Evolutionary conservation across 1,139 yeast species (phyloP), one percentile per base, ranked within the genome.

Genomic region (Yamadazyma pseudoaaseri): DNA sequence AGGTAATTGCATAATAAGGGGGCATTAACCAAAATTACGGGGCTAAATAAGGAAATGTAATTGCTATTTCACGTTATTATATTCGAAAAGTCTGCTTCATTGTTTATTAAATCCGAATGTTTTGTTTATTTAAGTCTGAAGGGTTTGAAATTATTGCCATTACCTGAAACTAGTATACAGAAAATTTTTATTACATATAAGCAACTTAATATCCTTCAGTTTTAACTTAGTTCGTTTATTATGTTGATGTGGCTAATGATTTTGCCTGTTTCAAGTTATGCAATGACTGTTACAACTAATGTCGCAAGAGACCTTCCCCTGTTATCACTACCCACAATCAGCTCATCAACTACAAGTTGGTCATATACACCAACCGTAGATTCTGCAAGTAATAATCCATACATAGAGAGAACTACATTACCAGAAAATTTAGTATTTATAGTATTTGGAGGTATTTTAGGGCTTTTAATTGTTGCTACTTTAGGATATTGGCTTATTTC

Each of bases 391-490:
- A 12, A 33, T 8, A 62, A 66, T 39, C 78, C 78, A 6, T 70
- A 53, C 38, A 49, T 70, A 6, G 32, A 38, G 8, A 31, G 35
- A n/a, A 36, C 59, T 4, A 34, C 39, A 3, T 45, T 60, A 27
- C 64, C 69, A 1, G 49, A 54, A 22, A 65, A 66, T 22, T 50
- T 73, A 13, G 65, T 72, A n/a, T 72, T 73, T 45, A 65, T 72
- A 14, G 53, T 68, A 1, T 55, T 68, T 8, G 78, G 76, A 1
- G 58, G 58, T 0, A 49, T 69, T 7, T 36, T 70, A 3, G 57
- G 58, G 3, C 47, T 58, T 5, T 18, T 59, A 2, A 38, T 67
- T 4, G 27, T 56, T 8, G 39, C 51, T 6, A 30, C 61, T 3
- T 34, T 55, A 2, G 16, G 45, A 5, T 56, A 54, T 35, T 51